phyloP scores from a whole-genome alignment of 2,329 filamentous ascomycete species.

The Calonectria honghensis region DNA sequence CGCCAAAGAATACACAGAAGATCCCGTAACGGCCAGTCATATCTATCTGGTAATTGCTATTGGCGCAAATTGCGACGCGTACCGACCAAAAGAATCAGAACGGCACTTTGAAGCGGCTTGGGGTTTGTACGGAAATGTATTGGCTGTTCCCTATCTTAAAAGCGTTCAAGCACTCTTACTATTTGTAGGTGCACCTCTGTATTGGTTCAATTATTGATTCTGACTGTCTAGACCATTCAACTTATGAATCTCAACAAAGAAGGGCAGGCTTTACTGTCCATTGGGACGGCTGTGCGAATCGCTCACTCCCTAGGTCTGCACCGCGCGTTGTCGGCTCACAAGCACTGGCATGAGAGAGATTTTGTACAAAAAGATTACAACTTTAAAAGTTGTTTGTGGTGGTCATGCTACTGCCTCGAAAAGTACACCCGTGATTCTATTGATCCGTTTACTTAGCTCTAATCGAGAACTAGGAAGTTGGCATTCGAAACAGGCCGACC shows the following conservation, averaged over 20 bases:
- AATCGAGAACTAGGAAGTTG: not conserved
- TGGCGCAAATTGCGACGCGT: not conserved
- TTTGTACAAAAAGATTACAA: conserved; percentile 20
- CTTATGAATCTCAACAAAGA: conserved; percentile 20
- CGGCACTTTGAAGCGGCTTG: conserved; percentile 7
- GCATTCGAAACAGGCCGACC: conserved; percentile 3
- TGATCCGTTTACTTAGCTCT: not conserved
- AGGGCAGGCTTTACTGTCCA: not conserved
- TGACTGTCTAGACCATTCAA: not conserved
- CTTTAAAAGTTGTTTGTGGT: conserved; percentile 11
- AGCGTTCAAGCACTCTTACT: not conserved
- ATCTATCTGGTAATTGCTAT: conserved; percentile 1
- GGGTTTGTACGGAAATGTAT: conserved; percentile 2
- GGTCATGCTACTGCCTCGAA: conserved; percentile 11
- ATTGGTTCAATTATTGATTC: not conserved
- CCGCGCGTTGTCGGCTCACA: not conserved
- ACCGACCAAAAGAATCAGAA: not conserved
- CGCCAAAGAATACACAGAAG: not conserved
- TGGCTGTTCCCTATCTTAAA: not conserved
- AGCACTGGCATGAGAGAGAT: conserved; percentile 10
- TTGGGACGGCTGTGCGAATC: conserved; percentile 3
- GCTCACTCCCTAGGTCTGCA: conserved; percentile 1
- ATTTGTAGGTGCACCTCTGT: not conserved
- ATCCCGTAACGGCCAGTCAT: not conserved
- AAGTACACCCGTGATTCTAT: not conserved